These are phyloP conservation scores for Cordyceps javanica DNA, from an alignment of 2,329 filamentous ascomycete genomes.

Conservation along the genomic window DNA sequence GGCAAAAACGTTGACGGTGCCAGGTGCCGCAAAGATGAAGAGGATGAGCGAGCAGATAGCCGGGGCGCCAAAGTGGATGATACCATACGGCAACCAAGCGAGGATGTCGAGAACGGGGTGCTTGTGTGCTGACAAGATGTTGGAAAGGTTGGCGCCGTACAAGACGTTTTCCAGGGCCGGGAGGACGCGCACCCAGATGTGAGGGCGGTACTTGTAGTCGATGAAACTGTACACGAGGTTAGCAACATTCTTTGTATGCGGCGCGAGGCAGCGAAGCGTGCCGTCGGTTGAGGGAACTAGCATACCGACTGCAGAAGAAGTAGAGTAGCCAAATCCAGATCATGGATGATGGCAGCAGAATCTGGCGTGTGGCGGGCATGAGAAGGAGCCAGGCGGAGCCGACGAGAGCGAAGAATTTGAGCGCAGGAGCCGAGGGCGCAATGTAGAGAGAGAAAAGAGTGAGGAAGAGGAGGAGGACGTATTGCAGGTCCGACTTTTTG, in stretches of 20 bases:
- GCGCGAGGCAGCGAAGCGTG: background rate
- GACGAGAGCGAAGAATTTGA: slow-evolving; percentile 68
- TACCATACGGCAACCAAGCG: slow-evolving; percentile 89
- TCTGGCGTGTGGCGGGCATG: slow-evolving; percentile 81
- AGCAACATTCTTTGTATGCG: background rate
- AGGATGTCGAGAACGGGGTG: slow-evolving; percentile 77
- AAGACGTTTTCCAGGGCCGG: slow-evolving; percentile 94
- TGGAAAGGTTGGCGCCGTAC: slow-evolving; percentile 92
- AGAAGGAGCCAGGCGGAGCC: slow-evolving; percentile 64
- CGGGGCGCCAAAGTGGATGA: slow-evolving; percentile 84
- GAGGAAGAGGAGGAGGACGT: slow-evolving; percentile 66
- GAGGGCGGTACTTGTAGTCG: slow-evolving; percentile 77
- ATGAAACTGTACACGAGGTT: slow-evolving; percentile 61
- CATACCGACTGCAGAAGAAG: slow-evolving; percentile 90
- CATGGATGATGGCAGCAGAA: slow-evolving; percentile 80
- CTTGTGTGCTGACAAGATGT: slow-evolving; percentile 88
- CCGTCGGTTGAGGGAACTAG: slow-evolving; percentile 18
- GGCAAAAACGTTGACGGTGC: slow-evolving; percentile 77
- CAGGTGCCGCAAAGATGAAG: slow-evolving; percentile 84
- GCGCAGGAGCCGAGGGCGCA: slow-evolving; percentile 71
- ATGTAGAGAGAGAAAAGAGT: slow-evolving; percentile 79
- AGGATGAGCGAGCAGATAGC: slow-evolving; percentile 71
- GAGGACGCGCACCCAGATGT: slow-evolving; percentile 92
- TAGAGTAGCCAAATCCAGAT: slow-evolving; percentile 84
- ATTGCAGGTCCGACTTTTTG: slow-evolving; percentile 79